Evolutionary conservation across 768 basidiomycete genomes (phyloP), one percentile per base, ranked within the genome.

Genomic region (Glaciozyma martinii): DNA sequence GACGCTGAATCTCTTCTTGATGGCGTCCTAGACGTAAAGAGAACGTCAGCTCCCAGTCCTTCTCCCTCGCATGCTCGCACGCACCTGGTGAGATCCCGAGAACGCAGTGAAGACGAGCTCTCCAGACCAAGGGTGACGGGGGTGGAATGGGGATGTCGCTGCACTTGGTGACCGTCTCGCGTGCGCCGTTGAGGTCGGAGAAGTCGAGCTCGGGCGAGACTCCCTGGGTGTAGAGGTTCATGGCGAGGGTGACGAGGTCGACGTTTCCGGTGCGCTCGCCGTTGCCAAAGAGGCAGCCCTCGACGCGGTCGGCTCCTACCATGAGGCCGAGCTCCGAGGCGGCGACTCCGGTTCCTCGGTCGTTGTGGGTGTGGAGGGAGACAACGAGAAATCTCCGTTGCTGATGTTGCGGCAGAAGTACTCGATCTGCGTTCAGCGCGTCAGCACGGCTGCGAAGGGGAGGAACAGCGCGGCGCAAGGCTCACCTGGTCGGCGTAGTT

Each of bases 181-280:
- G 89, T 72, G 90, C 82, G 40, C 83, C 82, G 76, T 92, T 88
- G 61, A 99, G 83, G 76, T 98, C 89, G 74, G 85, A 86, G 77
- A 98, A 91, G 77, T 98, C 90, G 67, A 99, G 82, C 46, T 85
- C 81, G 59, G 95, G 94, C 46, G 78, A 75, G 73, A 97, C 86
- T 50, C 95, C 95, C 78, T 99, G 95, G 3, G 92, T 88, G 78
- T 98, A 99, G 58, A 92, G 81, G 79, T 99, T 99, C 71, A 99
- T 81, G 21, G 91, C 93, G 55, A 99, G 84, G 73, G 88, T 97
- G 76, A 98, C 91, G 65, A 99, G 80, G 76, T 99, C 95, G 70
- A 99, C 95, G 71, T 99, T 99, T 63, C 95, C 95, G 23, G 95
- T 99, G 59, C 95, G 87, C 79, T 99, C 95, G 69, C 95, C 95